Evolutionary conservation across 192 early-diverging fungal species (phyloP).

Genomic region (Gonapodya prolifera): DNA sequence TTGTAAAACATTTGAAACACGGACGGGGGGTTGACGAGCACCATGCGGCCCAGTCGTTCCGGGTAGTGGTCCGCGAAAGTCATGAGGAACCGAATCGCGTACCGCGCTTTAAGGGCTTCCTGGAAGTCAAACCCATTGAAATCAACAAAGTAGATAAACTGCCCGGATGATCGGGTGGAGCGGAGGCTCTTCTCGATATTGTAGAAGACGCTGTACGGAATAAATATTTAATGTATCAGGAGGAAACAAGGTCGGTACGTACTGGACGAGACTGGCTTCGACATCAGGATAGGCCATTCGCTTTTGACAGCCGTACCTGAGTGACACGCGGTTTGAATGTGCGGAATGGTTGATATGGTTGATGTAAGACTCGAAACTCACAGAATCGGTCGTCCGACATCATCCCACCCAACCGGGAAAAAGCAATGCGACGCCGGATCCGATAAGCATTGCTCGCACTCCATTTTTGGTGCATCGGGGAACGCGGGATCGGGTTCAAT

Average conservation of each 20-base stretch:
- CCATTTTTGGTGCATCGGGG: neutral
- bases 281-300: neutral
- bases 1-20: neutral
- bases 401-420: neutral
- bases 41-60: neutral
- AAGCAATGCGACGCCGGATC: neutral
- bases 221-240: neutral
- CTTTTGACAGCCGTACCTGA: neutral
- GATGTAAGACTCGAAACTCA: neutral
- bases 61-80: neutral
- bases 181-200: neutral
- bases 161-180: neutral
- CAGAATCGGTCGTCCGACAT: neutral
- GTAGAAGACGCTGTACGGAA: neutral
- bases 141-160: neutral
- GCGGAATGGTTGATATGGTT: neutral
- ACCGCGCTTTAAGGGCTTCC: neutral
- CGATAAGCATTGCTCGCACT: neutral
- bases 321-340: too few relatives aligned
- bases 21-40: neutral
- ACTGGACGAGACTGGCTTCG: neutral
- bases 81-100: neutral
- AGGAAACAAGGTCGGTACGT: neutral
- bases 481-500: neutral
- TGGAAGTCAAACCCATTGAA: neutral